These are phyloP conservation scores for Sporothrix brasiliensis DNA, from an alignment of 2,329 filamentous ascomycete species.

Conservation along the genomic window DNA sequence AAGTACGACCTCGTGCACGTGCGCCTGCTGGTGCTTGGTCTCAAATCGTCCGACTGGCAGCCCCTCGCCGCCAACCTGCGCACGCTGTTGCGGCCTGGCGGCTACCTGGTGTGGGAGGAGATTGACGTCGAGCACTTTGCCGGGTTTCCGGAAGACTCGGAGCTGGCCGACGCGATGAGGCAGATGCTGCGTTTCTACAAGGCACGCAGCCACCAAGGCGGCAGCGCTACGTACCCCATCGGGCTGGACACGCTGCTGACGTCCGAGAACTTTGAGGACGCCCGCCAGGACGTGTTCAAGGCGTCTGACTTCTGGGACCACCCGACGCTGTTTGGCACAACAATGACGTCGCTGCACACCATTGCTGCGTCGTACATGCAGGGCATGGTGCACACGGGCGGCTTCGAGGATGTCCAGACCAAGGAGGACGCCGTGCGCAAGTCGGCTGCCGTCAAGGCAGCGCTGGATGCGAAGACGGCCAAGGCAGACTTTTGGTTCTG, in stretches of 20 bases:
- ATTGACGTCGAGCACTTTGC: slow-evolving; percentile 7
- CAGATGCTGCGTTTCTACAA: slow-evolving; percentile 20
- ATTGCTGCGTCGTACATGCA: slow-evolving; percentile 7
- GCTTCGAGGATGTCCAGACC: slow-evolving; percentile 25
- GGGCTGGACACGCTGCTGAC: neutral
- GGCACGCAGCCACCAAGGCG: neutral
- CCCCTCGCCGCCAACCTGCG: slow-evolving; percentile 16
- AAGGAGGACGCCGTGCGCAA: slow-evolving; percentile 19
- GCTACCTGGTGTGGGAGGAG: slow-evolving; percentile 33
- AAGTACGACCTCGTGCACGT: slow-evolving; percentile 34
- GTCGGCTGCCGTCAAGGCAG: neutral
- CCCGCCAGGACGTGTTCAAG: neutral
- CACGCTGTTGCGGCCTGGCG: slow-evolving; percentile 31
- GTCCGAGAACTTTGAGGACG: neutral
- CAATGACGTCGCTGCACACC: neutral
- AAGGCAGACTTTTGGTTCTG: slow-evolving; percentile 20
- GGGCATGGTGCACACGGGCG: slow-evolving; percentile 28
- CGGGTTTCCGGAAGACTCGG: slow-evolving; percentile 1
- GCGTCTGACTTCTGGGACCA: slow-evolving; percentile 3
- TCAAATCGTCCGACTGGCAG: slow-evolving; percentile 26
- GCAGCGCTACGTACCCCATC: neutral
- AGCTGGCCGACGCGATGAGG: neutral
- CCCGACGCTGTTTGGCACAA: neutral
- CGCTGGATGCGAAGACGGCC: slow-evolving; percentile 10
- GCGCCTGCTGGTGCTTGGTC: slow-evolving; percentile 27